Percentiles rank a stretch among this genome's conserved stretches.
Evolutionary conservation across 257 asterid genomes (phyloP).

Genomic region (Nicotiana benthamiana): DNA sequence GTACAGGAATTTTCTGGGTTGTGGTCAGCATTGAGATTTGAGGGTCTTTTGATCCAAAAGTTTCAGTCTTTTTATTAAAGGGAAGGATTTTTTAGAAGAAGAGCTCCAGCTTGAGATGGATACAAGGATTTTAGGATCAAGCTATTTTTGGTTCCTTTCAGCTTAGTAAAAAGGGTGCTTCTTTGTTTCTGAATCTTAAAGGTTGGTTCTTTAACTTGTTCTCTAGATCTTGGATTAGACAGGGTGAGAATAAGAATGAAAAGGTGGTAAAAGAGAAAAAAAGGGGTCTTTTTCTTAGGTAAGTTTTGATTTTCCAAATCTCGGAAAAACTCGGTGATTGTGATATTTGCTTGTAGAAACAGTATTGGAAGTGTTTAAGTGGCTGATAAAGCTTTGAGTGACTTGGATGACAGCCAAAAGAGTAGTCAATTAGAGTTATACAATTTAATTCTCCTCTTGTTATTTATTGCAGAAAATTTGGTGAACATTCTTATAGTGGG

Average conservation of each 20-base stretch:
- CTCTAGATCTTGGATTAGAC: not conserved
- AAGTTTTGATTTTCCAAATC: not conserved
- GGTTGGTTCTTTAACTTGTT: slow-evolving; percentile 25
- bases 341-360: slow-evolving; percentile 47
- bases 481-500: slow-evolving; percentile 9
- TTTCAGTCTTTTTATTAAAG: not conserved
- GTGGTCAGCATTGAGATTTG: not conserved
- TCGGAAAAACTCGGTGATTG: slow-evolving; percentile 11
- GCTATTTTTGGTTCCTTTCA: slow-evolving; percentile 30
- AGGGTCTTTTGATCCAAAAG: slow-evolving; percentile 6
- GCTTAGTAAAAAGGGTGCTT: slow-evolving; percentile 14
- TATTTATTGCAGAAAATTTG: slow-evolving; percentile 33
- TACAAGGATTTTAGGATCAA: slow-evolving; percentile 14
- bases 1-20: not conserved
- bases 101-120: not conserved
- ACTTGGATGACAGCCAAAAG: slow-evolving; percentile 60
- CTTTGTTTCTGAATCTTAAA: slow-evolving; percentile 26
- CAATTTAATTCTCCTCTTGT: not conserved
- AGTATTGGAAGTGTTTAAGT: slow-evolving; percentile 35
- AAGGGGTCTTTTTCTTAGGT: not conserved
- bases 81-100: not conserved
- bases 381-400: slow-evolving; percentile 43
- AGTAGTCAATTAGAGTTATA: slow-evolving; percentile 41
- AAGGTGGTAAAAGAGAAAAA: not conserved
- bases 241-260: not conserved